phyloP scores from a whole-genome alignment of 768 basidiomycete species.

The Rhizopogon vulgaris region DNA sequence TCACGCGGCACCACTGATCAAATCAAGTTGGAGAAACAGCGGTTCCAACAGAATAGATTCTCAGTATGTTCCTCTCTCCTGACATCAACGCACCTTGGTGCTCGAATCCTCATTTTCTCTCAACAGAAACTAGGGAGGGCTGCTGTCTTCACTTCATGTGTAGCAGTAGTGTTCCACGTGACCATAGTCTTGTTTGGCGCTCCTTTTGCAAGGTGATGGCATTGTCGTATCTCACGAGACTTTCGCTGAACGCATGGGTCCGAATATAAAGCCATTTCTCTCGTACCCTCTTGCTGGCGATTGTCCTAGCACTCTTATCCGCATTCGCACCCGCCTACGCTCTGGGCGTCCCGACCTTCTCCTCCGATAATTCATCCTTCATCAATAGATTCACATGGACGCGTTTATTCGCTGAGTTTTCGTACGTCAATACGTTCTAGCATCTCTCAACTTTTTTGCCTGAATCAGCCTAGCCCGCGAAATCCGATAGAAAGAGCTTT shows the following conservation, averaged over 20 bases:
- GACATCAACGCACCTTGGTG: neutral
- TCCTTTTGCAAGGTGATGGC: slow-evolving; percentile 50
- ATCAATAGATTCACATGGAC: slow-evolving; percentile 64
- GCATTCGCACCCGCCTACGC: slow-evolving; percentile 66
- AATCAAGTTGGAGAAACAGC: slow-evolving; percentile 35
- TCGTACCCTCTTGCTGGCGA: slow-evolving; percentile 64
- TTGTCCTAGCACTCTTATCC: slow-evolving; percentile 61
- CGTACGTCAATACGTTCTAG: slow-evolving; percentile 44
- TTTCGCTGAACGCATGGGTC: neutral
- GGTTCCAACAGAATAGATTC: slow-evolving; percentile 31
- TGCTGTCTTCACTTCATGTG: slow-evolving; percentile 43
- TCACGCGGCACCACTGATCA: slow-evolving; percentile 37
- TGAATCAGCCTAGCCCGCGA: slow-evolving; percentile 33
- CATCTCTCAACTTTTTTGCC: neutral
- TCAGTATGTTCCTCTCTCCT: slow-evolving; percentile 27
- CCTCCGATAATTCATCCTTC: slow-evolving; percentile 36
- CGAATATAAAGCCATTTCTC: slow-evolving; percentile 35
- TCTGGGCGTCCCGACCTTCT: slow-evolving; percentile 54
- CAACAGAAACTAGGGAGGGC: slow-evolving; percentile 47
- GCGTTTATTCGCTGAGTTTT: slow-evolving; percentile 74
- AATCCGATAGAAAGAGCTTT: slow-evolving; percentile 72
- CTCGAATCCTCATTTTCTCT: slow-evolving; percentile 4
- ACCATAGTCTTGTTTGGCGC: slow-evolving; percentile 70
- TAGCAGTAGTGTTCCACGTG: slow-evolving; percentile 41
- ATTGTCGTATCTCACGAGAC: slow-evolving; percentile 3